Conservation (phyloP, 148 eudicot genomes). For the Rhododendron vialii region DNA sequence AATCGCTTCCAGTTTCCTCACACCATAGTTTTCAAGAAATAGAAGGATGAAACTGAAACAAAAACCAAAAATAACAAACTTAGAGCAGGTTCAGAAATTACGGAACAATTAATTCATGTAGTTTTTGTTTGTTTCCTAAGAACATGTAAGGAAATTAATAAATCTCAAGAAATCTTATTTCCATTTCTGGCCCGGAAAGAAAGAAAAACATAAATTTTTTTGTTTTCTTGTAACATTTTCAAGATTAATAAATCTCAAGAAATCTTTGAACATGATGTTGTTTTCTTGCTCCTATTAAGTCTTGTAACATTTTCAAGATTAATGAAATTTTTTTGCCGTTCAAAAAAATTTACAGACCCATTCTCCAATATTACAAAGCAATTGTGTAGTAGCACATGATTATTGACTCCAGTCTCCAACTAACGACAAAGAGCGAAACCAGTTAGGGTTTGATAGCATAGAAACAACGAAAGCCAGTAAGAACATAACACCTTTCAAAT, state of each 20-base stretch:
- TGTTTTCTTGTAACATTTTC: too few relatives aligned
- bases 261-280: too few relatives aligned
- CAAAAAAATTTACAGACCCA: neutral
- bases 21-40: slow-evolving; percentile 90
- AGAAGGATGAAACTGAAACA: slow-evolving; percentile 75
- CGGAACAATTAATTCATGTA: neutral
- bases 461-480: neutral
- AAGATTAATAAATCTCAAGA: too few relatives aligned
- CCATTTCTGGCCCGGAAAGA: neutral
- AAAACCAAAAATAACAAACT: neutral
- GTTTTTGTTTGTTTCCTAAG: neutral
- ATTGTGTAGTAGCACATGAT: neutral
- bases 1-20: slow-evolving; percentile 92
- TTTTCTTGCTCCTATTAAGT: too few relatives aligned
- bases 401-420: neutral
- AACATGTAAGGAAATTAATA: neutral
- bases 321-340: too few relatives aligned
- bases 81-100: neutral
- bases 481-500: neutral
- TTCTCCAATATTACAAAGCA: neutral
- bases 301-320: too few relatives aligned
- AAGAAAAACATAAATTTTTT: neutral
- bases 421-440: neutral
- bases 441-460: neutral
- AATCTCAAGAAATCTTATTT: neutral